These are phyloP conservation scores for Trypanosoma rangeli DNA, from an alignment of 208 protist genomes.

Conservation along the genomic window DNA sequence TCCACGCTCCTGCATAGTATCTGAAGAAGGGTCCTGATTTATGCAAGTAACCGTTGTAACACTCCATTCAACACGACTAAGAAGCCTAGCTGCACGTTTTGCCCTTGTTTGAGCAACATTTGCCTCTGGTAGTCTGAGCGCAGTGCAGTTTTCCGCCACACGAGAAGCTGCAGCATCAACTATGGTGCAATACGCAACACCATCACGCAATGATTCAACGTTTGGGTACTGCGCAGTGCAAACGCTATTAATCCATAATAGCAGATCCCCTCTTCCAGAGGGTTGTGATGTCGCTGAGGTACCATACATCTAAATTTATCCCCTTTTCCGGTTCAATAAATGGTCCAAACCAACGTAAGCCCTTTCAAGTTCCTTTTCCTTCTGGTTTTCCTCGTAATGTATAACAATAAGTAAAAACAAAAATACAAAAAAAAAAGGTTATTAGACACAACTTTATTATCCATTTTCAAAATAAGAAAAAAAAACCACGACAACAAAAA, in stretches of 20 bases:
- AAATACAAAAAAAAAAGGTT: background rate
- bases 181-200: conserved; percentile 78
- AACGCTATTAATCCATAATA: conserved; percentile 81
- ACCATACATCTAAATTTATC: conserved; percentile 3
- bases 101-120: conserved; percentile 19
- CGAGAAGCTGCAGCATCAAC: conserved; percentile 66
- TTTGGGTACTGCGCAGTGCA: conserved; percentile 77
- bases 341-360: background rate
- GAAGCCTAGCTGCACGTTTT: conserved; percentile 26
- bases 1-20: conserved; percentile 41
- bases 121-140: conserved; percentile 35
- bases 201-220: conserved; percentile 80
- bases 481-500: background rate
- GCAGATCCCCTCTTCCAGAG: conserved; percentile 61
- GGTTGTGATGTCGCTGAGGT: conserved; percentile 31
- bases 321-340: background rate
- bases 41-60: conserved; percentile 61
- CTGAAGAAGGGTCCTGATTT: conserved; percentile 53
- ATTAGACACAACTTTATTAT: background rate
- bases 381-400: background rate
- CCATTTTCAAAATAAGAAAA: background rate
- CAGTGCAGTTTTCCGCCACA: conserved; percentile 57
- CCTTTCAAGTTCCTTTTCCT: conserved; percentile 17
- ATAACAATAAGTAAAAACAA: background rate
- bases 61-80: conserved; percentile 56